A percentile compares a stretch with the other conserved stretches of the same genome.
Evolutionary conservation across 176 grass and related monocot genomes (phyloP).

Genomic region (Alopecurus myosuroides): DNA sequence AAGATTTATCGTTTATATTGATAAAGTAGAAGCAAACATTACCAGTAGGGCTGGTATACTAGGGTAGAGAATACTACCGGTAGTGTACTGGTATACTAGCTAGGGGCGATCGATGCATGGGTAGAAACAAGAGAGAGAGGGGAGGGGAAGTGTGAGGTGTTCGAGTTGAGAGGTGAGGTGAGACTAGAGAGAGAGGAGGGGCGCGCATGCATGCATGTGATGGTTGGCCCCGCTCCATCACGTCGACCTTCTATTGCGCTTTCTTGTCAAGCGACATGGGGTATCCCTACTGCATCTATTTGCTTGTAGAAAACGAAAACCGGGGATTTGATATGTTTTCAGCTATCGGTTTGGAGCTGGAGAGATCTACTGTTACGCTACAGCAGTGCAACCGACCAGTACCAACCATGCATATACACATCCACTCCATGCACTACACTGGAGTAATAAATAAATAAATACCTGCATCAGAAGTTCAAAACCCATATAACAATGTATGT

Average conservation of each 20-base stretch:
- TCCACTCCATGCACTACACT: neutral
- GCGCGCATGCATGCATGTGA: conserved; percentile 53
- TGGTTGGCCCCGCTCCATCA: conserved; percentile 62
- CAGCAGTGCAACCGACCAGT: conserved; percentile 31
- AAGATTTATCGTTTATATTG: too few relatives aligned
- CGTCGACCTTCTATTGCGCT: conserved; percentile 63
- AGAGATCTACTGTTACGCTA: conserved; percentile 17
- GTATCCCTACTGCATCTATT: conserved; percentile 44
- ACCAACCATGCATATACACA: neutral
- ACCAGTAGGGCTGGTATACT: too few relatives aligned
- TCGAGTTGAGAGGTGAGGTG: conserved; percentile 39
- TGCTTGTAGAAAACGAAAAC: conserved; percentile 46
- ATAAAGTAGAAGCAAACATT: too few relatives aligned
- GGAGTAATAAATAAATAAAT: neutral
- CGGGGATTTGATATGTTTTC: conserved; percentile 21
- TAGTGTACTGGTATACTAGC: neutral
- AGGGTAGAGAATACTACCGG: neutral
- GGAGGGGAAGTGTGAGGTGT: neutral
- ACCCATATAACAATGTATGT: too few relatives aligned
- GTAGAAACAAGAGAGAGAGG: neutral
- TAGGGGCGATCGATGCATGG: neutral
- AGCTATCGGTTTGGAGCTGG: conserved; percentile 21
- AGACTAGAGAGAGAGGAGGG: neutral
- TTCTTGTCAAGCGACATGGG: conserved; percentile 69
- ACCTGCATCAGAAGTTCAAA: too few relatives aligned